Conservation (phyloP, 2,329 filamentous ascomycete species). For the Venturia aucupariae region DNA sequence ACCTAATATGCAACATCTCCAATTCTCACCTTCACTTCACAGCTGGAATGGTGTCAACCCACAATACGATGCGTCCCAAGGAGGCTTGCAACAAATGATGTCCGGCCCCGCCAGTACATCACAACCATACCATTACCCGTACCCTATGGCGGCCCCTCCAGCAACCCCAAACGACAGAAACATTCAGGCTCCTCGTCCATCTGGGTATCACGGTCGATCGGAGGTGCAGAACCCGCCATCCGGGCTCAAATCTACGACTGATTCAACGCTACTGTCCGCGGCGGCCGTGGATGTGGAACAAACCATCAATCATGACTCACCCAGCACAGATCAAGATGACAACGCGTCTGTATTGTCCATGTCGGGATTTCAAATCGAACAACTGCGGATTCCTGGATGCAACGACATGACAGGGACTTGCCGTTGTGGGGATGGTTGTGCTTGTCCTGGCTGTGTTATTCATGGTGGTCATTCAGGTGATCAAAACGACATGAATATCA, state of each 20-base stretch:
- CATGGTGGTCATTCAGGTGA: conserved; percentile 36
- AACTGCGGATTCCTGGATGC: conserved; percentile 32
- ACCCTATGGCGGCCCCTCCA: not conserved
- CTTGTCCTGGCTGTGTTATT: conserved; percentile 43
- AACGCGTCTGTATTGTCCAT: conserved; percentile 26
- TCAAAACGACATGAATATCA: not conserved
- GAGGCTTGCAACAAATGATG: not conserved
- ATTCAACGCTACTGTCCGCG: not conserved
- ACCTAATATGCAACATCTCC: not conserved
- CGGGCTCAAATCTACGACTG: not conserved
- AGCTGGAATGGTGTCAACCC: not conserved
- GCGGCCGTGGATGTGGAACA: not conserved
- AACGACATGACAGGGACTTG: conserved; percentile 41
- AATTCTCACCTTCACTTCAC: not conserved
- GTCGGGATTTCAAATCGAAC: conserved; percentile 29
- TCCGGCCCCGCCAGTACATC: not conserved
- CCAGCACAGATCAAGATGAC: conserved; percentile 11
- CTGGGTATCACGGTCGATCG: not conserved
- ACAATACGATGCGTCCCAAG: not conserved
- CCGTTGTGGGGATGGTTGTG: conserved; percentile 43
- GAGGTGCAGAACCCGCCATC: too few relatives aligned
- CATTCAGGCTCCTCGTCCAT: not conserved
- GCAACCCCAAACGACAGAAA: not conserved
- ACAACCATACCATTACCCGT: not conserved
- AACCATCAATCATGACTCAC: conserved; percentile 1